A percentile compares a stretch with the other conserved stretches of the same genome.
Evolutionary conservation across 768 basidiomycete genomes (phyloP).

Genomic region (Lanmaoa pseudosensibilis): DNA sequence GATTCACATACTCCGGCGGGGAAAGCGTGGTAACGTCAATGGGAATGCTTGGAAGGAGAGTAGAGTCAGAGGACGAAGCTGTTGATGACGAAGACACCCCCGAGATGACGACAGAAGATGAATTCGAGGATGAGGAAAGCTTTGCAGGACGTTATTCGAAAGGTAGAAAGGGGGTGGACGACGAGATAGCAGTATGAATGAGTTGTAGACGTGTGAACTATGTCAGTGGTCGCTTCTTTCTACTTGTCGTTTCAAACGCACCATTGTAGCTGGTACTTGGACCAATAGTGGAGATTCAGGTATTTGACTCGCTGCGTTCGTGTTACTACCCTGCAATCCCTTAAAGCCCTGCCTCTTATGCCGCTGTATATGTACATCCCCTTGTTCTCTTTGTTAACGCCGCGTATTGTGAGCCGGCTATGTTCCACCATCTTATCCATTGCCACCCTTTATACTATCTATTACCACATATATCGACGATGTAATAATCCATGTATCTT

Average conservation of each 20-base stretch:
- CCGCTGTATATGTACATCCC: conserved; percentile 5
- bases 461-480: conserved; percentile 27
- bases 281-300: conserved; percentile 24
- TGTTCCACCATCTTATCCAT: conserved; percentile 5
- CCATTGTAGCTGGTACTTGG: conserved; percentile 15
- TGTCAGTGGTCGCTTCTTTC: conserved; percentile 13
- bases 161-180: conserved; percentile 45
- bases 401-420: conserved; percentile 4
- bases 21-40: conserved; percentile 58
- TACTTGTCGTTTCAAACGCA: background rate
- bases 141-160: conserved; percentile 73
- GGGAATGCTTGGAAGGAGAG: conserved; percentile 37
- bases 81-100: conserved; percentile 51
- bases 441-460: conserved; percentile 22
- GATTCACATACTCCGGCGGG: conserved; percentile 85
- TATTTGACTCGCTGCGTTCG: conserved; percentile 10
- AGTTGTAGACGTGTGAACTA: conserved; percentile 7
- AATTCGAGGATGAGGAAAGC: conserved; percentile 63
- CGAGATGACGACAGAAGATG: conserved; percentile 69
- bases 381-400: conserved; percentile 8
- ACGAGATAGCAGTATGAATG: conserved; percentile 35
- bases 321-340: conserved; percentile 8
- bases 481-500: conserved; percentile 23
- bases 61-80: conserved; percentile 37
- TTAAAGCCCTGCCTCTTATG: background rate